Conservation (phyloP, 2,329 filamentous ascomycete genomes). For the Fonsecaea erecta region DNA sequence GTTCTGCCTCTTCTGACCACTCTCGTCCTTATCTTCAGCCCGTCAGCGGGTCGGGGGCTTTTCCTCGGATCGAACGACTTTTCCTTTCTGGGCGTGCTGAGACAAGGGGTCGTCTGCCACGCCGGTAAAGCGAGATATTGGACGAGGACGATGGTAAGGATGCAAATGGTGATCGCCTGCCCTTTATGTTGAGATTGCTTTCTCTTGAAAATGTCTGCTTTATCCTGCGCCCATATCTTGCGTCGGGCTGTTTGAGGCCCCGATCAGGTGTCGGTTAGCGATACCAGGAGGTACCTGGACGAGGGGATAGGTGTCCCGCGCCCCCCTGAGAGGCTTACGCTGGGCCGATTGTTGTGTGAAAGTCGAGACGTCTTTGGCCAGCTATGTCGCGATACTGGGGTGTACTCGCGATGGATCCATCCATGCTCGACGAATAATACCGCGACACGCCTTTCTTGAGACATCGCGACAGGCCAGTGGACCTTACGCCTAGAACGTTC, state of each 20-base stretch:
- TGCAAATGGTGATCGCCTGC: neutral
- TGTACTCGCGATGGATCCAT: too few species aligned
- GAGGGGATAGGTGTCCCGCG: neutral
- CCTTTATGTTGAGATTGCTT: neutral
- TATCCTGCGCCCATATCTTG: neutral
- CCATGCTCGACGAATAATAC: neutral
- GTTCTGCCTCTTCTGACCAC: neutral
- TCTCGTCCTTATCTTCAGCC: slow-evolving; percentile 16
- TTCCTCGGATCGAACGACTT: slow-evolving; percentile 2
- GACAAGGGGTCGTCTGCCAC: neutral
- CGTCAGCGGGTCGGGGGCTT: neutral
- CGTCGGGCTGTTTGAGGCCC: neutral
- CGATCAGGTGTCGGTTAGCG: neutral
- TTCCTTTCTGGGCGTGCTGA: slow-evolving; percentile 8
- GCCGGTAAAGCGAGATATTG: slow-evolving; percentile 2
- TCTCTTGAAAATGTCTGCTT: neutral
- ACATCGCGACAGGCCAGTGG: neutral
- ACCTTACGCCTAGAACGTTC: neutral
- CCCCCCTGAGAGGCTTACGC: neutral
- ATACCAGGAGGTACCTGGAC: neutral
- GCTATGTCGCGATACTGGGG: neutral
- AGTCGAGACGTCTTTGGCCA: neutral
- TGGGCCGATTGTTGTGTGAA: neutral
- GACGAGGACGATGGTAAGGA: neutral
- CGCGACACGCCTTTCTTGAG: neutral